Evolutionary conservation across 441 rosid species (phyloP).

Genomic region (Metrosideros polymorpha): DNA sequence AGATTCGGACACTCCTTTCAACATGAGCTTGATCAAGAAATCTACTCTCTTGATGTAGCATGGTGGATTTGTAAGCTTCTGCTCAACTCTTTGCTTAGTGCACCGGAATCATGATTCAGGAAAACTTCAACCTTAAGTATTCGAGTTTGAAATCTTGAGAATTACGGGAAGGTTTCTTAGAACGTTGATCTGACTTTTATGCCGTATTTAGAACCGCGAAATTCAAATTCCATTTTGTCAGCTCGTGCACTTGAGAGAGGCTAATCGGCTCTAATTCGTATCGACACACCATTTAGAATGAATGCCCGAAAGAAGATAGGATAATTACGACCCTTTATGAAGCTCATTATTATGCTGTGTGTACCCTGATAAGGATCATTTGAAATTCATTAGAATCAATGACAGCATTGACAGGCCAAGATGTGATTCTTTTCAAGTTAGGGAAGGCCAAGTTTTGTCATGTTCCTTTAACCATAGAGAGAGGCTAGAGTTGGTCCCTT

Average conservation of each 20-base stretch:
- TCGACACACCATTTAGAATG: not conserved
- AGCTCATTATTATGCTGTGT: not conserved
- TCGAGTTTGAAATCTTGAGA: not conserved
- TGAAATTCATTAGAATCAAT: not conserved
- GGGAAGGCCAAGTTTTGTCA: not conserved
- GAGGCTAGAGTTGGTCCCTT: not conserved
- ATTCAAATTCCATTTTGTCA: not conserved
- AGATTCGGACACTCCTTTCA: not conserved
- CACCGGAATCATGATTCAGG: not conserved
- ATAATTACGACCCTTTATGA: not conserved
- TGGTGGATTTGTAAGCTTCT: not conserved
- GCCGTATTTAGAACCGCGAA: too few species aligned
- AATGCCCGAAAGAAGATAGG: not conserved
- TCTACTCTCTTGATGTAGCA: not conserved
- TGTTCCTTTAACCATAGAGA: not conserved
- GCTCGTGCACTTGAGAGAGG: not conserved
- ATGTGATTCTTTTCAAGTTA: not conserved
- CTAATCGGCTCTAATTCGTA: not conserved
- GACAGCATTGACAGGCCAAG: not conserved
- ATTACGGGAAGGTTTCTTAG: not conserved
- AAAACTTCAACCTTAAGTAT: not conserved
- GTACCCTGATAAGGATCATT: not conserved
- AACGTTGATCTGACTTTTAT: too few species aligned
- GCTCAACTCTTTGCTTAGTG: not conserved
- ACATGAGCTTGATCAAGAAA: not conserved